phyloP scores from a whole-genome alignment of 768 basidiomycete species.

The Porpolomopsis calyptriformis region DNA sequence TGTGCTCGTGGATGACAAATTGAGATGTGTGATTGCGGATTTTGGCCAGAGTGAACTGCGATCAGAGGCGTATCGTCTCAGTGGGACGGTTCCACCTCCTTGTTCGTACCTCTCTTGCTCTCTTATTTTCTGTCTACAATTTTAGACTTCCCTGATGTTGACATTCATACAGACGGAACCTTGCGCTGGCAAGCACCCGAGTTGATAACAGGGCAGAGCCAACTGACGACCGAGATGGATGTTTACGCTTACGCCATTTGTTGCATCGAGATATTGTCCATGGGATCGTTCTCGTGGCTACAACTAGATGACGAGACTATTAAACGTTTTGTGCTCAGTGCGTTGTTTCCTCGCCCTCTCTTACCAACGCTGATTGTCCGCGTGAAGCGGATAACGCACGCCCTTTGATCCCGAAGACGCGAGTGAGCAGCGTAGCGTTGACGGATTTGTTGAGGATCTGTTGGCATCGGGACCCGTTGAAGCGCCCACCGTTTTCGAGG shows the following conservation, averaged over 20 bases:
- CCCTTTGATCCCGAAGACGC: slow-evolving; percentile 35
- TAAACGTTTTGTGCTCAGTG: slow-evolving; percentile 40
- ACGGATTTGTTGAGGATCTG: slow-evolving; percentile 39
- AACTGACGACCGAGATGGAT: slow-evolving; percentile 46
- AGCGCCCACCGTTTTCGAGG: slow-evolving; percentile 43
- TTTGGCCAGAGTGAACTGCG: slow-evolving; percentile 80
- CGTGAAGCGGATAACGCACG: slow-evolving; percentile 38
- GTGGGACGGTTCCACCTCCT: slow-evolving; percentile 32
- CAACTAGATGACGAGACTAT: slow-evolving; percentile 41
- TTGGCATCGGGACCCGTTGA: slow-evolving; percentile 44
- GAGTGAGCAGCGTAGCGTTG: slow-evolving; percentile 23
- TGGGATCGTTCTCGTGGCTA: slow-evolving; percentile 53
- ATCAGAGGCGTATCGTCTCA: slow-evolving; percentile 54
- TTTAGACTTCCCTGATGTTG: neutral
- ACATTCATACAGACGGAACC: slow-evolving; percentile 38
- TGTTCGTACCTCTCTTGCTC: slow-evolving; percentile 26
- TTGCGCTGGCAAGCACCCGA: slow-evolving; percentile 69
- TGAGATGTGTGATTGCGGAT: slow-evolving; percentile 65
- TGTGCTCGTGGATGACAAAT: slow-evolving; percentile 59
- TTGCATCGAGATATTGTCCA: slow-evolving; percentile 52
- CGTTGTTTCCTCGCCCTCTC: slow-evolving; percentile 11
- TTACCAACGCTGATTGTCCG: neutral
- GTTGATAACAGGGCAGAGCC: slow-evolving; percentile 36
- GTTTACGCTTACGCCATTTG: slow-evolving; percentile 62
- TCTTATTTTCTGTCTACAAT: neutral